These are phyloP conservation scores for Candida succiphila DNA, from an alignment of 805 yeast species.

Conservation along the genomic window DNA sequence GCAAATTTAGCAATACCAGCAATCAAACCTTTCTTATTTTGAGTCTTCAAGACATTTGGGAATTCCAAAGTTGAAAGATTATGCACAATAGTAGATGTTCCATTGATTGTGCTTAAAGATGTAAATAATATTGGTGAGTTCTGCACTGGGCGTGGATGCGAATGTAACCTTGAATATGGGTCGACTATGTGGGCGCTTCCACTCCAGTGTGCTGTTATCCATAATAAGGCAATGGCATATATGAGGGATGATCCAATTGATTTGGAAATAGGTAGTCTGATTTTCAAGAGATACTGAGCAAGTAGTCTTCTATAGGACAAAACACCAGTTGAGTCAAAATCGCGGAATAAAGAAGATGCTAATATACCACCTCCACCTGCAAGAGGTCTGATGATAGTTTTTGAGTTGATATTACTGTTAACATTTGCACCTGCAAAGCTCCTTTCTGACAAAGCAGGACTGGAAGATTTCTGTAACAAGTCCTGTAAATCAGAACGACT, in stretches of 20 bases:
- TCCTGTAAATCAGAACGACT: constrained; percentile 55
- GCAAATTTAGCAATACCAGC: too few species aligned
- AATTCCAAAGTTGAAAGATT: not conserved
- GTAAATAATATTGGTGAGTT: not conserved
- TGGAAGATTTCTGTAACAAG: constrained; percentile 21
- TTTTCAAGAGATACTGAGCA: constrained; percentile 22
- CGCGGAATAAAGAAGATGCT: constrained; percentile 10
- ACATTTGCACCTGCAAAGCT: too few species aligned
- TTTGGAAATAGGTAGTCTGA: constrained; percentile 27
- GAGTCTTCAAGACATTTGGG: not conserved
- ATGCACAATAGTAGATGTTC: not conserved
- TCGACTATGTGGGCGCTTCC: constrained; percentile 9
- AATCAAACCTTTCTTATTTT: not conserved
- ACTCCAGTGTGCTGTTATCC: constrained; percentile 26
- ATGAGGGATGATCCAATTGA: constrained; percentile 21
- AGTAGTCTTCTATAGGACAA: constrained; percentile 11
- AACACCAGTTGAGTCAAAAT: constrained; percentile 2
- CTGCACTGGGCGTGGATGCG: too few species aligned
- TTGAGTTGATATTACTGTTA: not conserved
- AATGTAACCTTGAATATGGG: too few species aligned
- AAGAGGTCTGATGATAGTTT: constrained; percentile 5
- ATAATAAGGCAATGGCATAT: constrained; percentile 16
- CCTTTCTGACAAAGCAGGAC: not conserved
- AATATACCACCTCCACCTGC: constrained; percentile 12
- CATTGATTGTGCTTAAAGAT: not conserved